phyloP scores from a whole-genome alignment of 345 rosid genomes.

The Eucalyptus virginea region DNA sequence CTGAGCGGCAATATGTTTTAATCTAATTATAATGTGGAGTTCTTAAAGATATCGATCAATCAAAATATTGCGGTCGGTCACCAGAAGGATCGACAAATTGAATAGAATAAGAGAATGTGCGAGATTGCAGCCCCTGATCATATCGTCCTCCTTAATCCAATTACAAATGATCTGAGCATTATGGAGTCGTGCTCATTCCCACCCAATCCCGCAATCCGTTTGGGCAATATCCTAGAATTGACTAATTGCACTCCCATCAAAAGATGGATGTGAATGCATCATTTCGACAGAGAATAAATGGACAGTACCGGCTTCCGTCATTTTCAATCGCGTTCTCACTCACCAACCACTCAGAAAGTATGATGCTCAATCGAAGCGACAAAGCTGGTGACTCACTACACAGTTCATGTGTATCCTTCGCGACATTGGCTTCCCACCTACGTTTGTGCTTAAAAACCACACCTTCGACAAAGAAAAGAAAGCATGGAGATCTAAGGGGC shows the following conservation, averaged over 20 bases:
- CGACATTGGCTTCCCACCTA: background rate
- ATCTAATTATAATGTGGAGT: background rate
- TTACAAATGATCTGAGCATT: background rate
- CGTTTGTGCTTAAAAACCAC: fast-evolving
- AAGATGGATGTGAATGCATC: background rate
- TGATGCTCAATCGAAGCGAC: background rate
- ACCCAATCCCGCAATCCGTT: fast-evolving
- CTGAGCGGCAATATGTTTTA: background rate
- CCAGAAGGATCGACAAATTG: fast-evolving
- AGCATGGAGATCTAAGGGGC: background rate
- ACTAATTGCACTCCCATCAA: background rate
- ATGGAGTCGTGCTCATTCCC: fast-evolving
- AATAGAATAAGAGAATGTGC: background rate
- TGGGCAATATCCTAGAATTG: background rate
- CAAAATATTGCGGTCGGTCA: fast-evolving
- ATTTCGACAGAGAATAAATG: background rate
- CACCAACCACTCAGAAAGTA: background rate
- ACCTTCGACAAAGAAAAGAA: background rate
- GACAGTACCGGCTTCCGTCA: fast-evolving
- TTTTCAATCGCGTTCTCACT: background rate
- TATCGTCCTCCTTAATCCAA: background rate
- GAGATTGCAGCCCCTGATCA: background rate
- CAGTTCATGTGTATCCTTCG: fast-evolving
- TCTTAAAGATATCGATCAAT: background rate
- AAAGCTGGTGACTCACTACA: background rate